Base-by-base conservation (phyloP, 2,329 filamentous ascomycete genomes). In the Phialocephala subalpina region DNA sequence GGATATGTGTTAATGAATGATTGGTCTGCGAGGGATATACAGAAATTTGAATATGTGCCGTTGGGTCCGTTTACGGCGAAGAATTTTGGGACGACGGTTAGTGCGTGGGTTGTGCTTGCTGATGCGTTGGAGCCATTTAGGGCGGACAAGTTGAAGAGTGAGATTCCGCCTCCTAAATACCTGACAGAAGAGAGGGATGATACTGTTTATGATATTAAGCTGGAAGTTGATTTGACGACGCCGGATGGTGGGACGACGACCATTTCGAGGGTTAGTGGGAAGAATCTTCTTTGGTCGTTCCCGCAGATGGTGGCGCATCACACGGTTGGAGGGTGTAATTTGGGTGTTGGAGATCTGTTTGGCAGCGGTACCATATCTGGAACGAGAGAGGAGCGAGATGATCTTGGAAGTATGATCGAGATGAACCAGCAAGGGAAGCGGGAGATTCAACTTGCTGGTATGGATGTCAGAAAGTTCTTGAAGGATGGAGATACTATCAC, bases 1-100 rank as follows among this genome's bases (percentile, higher is more conserved):
- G 93, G 93, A 16, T 83, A 93, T 29, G 92, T 96, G 0, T 79
- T 97, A 64, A 86, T 97, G 83, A 97, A 97, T 72, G 93, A 97
- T 78, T 97, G 93, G 93, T 93, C 90, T 62, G 92, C 92, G 4
- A 83, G 92, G 69, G 92, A 96, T 72, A 90, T 96, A 58, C 93
- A 97, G 76, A 86, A 86, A 0, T 96, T 92, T 92, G 93, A 97
- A 78, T 94, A 94, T 71, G 85, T 94, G 9, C 93, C 93, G 0
- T 80, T 95, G 8, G 93, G 93, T 0, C 92, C 92, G 0, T 95
- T 96, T 80, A 94, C 92, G 68, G 84, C 88, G 27, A 96, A 97
- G 84, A 95, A 94, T 77, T 95, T 96, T 74, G 90, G 85, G 3
- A 92, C 91, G 0, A 91, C 86, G 0, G 90, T 96, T 71, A 92